Conservation (phyloP, 352 stramenopile species). For the Globisporangium lucens region DNA sequence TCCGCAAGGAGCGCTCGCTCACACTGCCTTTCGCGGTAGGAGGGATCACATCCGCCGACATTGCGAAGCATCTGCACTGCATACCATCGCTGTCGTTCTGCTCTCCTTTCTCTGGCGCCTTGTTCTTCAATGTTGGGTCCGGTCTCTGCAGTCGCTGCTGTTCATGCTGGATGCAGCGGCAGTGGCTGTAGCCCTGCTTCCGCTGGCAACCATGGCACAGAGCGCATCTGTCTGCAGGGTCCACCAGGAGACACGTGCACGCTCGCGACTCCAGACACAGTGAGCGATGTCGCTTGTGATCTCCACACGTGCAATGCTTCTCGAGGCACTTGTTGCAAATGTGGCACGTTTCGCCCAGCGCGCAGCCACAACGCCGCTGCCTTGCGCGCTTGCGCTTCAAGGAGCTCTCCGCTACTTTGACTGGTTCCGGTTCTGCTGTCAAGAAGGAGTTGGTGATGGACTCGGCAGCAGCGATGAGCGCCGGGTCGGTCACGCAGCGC, state of each 20-base stretch:
- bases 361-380: slow-evolving; percentile 43
- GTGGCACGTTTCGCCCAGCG: slow-evolving; percentile 40
- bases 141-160: slow-evolving; percentile 22
- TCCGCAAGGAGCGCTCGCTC: slow-evolving; percentile 25
- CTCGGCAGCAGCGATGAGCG: slow-evolving; percentile 10
- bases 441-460: slow-evolving; percentile 12
- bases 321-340: slow-evolving; percentile 58
- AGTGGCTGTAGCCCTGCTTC: slow-evolving; percentile 38
- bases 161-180: slow-evolving; percentile 56
- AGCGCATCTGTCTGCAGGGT: slow-evolving; percentile 33
- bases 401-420: background rate
- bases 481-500: background rate
- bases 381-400: slow-evolving; percentile 14
- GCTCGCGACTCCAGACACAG: slow-evolving; percentile 63
- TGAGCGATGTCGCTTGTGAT: slow-evolving; percentile 13
- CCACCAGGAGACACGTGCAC: slow-evolving; percentile 44
- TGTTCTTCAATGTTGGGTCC: slow-evolving; percentile 14
- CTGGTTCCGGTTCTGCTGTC: background rate
- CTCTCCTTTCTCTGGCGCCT: slow-evolving; percentile 14
- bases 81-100: background rate
- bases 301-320: slow-evolving; percentile 52
- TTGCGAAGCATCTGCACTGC: slow-evolving; percentile 41
- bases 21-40: background rate
- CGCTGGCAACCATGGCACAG: slow-evolving; percentile 60
- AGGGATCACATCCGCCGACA: slow-evolving; percentile 3